Conservation (phyloP, 1,284 basidiomycete genomes). For the Moesziomyces sp. region DNA sequence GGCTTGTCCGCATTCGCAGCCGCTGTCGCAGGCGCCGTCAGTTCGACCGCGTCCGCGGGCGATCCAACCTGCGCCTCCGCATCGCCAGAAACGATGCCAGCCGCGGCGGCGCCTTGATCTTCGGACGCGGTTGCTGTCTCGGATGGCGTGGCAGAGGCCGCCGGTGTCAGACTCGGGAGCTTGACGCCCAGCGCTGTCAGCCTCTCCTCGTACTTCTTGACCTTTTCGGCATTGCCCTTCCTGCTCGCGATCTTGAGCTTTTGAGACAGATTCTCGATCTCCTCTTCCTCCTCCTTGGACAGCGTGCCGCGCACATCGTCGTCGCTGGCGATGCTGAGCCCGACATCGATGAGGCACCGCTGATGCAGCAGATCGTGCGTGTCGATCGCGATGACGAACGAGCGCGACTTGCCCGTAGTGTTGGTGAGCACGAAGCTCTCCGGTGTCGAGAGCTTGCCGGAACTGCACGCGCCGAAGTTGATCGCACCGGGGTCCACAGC, state of each 20-base stretch:
- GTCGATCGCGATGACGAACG: conserved; percentile 69
- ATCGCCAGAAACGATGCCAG: conserved; percentile 3
- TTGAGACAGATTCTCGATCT: conserved; percentile 71
- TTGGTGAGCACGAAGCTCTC: conserved; percentile 69
- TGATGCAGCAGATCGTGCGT: conserved; percentile 49
- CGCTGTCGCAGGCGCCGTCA: background rate
- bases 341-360: conserved; percentile 44
- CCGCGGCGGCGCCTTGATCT: background rate
- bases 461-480: conserved; percentile 67
- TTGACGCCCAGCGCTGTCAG: conserved; percentile 69
- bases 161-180: conserved; percentile 34
- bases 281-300: conserved; percentile 71
- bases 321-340: conserved; percentile 45
- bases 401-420: conserved; percentile 69
- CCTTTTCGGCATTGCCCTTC: conserved; percentile 71
- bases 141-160: conserved; percentile 1
- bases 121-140: background rate
- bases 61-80: background rate
- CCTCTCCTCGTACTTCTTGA: conserved; percentile 70
- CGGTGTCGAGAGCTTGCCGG: conserved; percentile 55
- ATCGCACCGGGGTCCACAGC: conserved; percentile 68
- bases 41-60: background rate
- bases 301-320: conserved; percentile 68
- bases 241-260: conserved; percentile 71
- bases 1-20: conserved; percentile 15